Conservation (phyloP, 768 basidiomycete genomes). For the Suillus subluteus region DNA sequence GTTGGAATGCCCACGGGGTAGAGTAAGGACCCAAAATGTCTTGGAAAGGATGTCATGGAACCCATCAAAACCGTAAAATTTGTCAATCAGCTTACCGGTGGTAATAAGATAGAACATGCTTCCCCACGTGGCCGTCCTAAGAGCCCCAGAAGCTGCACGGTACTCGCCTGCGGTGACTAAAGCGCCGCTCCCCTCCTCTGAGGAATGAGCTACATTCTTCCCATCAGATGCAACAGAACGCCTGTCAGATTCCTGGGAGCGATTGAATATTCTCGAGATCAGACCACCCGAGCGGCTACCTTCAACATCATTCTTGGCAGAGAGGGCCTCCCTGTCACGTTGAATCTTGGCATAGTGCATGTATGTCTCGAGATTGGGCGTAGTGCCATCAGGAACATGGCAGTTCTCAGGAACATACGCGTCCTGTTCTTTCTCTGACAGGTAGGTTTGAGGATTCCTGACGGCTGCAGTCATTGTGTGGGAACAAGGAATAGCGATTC, state of each 20-base stretch:
- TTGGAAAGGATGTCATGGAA: slow-evolving; percentile 8
- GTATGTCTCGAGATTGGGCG: slow-evolving; percentile 36
- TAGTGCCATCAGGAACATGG: slow-evolving; percentile 24
- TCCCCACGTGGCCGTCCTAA: slow-evolving; percentile 54
- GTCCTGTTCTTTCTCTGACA: slow-evolving; percentile 12
- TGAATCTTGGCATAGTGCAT: slow-evolving; percentile 35
- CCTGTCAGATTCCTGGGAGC: background rate
- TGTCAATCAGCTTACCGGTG: slow-evolving; percentile 34
- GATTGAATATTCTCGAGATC: slow-evolving; percentile 10
- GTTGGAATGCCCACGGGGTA: slow-evolving; percentile 58
- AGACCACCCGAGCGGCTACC: background rate
- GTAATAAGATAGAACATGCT: slow-evolving; percentile 60
- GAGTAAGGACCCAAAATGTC: slow-evolving; percentile 68
- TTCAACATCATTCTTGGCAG: background rate
- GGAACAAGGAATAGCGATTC: background rate
- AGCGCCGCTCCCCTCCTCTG: slow-evolving; percentile 15
- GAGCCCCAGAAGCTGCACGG: slow-evolving; percentile 46
- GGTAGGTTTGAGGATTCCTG: slow-evolving; percentile 21
- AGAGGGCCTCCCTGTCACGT: slow-evolving; percentile 29
- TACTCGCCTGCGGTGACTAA: slow-evolving; percentile 38
- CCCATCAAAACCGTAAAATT: background rate
- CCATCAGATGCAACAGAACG: background rate
- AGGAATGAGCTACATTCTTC: slow-evolving; percentile 7
- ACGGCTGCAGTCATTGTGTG: slow-evolving; percentile 25
- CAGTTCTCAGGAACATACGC: slow-evolving; percentile 19